These are phyloP conservation scores for Volvariella surrecta DNA, from an alignment of 1,284 basidiomycete genomes.

Conservation along the genomic window DNA sequence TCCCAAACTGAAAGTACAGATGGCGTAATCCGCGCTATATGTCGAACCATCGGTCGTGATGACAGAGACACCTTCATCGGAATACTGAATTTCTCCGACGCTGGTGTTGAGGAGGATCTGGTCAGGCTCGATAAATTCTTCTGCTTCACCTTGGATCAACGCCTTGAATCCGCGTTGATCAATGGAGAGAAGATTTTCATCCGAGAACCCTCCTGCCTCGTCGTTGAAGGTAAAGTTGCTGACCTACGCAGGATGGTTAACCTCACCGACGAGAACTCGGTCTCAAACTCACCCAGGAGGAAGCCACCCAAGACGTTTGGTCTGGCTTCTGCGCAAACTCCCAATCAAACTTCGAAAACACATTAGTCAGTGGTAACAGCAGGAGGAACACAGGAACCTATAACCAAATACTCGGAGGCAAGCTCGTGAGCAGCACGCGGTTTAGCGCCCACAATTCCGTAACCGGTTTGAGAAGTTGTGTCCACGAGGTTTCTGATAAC, in stretches of 20 bases:
- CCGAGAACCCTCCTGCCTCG: slow-evolving; percentile 50
- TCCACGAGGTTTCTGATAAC: slow-evolving; percentile 37
- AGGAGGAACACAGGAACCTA: slow-evolving; percentile 13
- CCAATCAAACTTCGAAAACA: slow-evolving; percentile 29
- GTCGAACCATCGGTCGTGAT: slow-evolving; percentile 33
- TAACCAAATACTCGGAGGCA: slow-evolving; percentile 47
- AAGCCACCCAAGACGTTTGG: slow-evolving; percentile 53
- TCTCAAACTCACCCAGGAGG: slow-evolving; percentile 40
- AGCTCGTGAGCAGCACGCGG: slow-evolving; percentile 32
- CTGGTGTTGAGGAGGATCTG: slow-evolving; percentile 45
- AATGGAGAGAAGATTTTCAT: slow-evolving; percentile 43
- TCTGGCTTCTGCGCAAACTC: slow-evolving; percentile 51
- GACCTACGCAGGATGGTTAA: slow-evolving; percentile 24
- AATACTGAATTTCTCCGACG: slow-evolving; percentile 42
- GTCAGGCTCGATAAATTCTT: slow-evolving; percentile 33
- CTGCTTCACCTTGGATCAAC: slow-evolving; percentile 47
- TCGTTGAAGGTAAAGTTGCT: slow-evolving; percentile 59
- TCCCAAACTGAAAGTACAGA: slow-evolving; percentile 58
- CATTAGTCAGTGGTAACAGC: slow-evolving; percentile 2
- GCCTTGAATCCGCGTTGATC: slow-evolving; percentile 57
- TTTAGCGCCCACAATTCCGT: slow-evolving; percentile 35
- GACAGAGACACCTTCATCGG: slow-evolving; percentile 33
- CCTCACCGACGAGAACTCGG: too few relatives aligned
- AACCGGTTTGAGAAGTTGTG: slow-evolving; percentile 38
- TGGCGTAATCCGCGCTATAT: slow-evolving; percentile 42